Base-by-base conservation (phyloP, 371 early-diverging fungal genomes). In the Ecytonucleospora hepatopenaei region DNA sequence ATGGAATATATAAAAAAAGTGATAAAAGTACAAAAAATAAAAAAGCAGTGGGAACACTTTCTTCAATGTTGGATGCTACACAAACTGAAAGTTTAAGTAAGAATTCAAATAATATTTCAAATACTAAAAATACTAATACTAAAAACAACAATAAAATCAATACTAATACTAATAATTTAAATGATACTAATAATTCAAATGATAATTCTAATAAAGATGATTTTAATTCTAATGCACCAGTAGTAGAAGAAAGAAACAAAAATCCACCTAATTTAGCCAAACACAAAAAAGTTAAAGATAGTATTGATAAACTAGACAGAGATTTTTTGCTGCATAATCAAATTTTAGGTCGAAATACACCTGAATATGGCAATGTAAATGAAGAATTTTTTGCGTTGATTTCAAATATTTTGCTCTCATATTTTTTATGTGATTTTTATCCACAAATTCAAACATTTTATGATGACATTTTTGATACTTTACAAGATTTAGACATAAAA, bases 281-380 rank as follows among this genome's bases (percentile, higher is more conserved):
- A 65, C 21, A 31, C 55, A 8, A 64, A 62, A 17, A 31, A 34
- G 16, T 40, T 72, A 1, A 47, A 67, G 65, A 54, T 4, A 47
- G 61, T 33, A 62, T 72, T 2, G 68, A 60, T 12, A 63, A 54
- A 48, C 51, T 66, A 15, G 51, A 26, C 5, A 53, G 54, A 26
- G 51, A 56, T 26, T 68, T 63, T 56, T 63, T 68, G 33, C n/a
- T n/a, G n/a, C n/a, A n/a, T n/a, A n/a, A n/a, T n/a, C n/a, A n/a
- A n/a, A n/a, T n/a, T n/a, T n/a, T n/a, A n/a, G n/a, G n/a, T n/a
- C n/a, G n/a, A n/a, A n/a, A n/a, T n/a, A n/a, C n/a, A n/a, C n/a
- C n/a, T n/a, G 19, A 17, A 21, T 21, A 51, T 26, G 17, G 12
- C 8, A 8, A 15, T 51, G 53, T 26, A 51, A 21, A 4, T 4